Percentiles rank a stretch among this genome's conserved stretches.
Evolutionary conservation across 2,329 filamentous ascomycete species (phyloP).

Genomic region (Dendryphion nanum): DNA sequence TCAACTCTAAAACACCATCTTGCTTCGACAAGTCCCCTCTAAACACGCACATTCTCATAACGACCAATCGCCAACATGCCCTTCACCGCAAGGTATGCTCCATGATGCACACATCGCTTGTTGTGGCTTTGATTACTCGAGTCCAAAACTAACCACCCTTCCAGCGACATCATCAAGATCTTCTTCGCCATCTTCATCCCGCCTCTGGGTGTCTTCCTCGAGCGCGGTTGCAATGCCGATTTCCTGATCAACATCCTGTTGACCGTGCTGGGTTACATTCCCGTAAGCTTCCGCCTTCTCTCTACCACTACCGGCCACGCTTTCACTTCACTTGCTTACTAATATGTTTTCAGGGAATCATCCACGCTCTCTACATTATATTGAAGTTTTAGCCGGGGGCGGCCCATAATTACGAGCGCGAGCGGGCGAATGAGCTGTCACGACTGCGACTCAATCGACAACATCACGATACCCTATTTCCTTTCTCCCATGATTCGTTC

Average conservation of each 20-base stretch:
- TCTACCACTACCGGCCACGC: background rate
- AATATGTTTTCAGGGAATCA: constrained; percentile 58
- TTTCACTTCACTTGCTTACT: constrained; percentile 13
- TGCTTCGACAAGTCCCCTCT: constrained; percentile 1
- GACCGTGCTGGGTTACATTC: constrained; percentile 61
- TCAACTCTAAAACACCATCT: background rate
- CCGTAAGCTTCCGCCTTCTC: constrained; percentile 51
- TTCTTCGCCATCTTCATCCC: constrained; percentile 87
- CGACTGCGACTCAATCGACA: constrained; percentile 3
- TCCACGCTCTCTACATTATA: constrained; percentile 93
- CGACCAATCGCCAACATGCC: constrained; percentile 48
- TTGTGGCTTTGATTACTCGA: background rate
- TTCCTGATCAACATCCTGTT: constrained; percentile 90
- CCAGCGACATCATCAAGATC: constrained; percentile 75
- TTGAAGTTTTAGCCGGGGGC: constrained; percentile 69
- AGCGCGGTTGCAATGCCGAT: constrained; percentile 84
- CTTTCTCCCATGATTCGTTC: constrained; percentile 4
- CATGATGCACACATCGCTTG: background rate
- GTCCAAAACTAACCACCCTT: constrained; percentile 10
- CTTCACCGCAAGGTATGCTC: constrained; percentile 57
- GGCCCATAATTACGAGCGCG: constrained; percentile 11
- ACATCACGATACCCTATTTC: constrained; percentile 37
- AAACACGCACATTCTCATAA: constrained; percentile 2
- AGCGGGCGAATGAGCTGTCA: constrained; percentile 1
- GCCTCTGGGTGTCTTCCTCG: constrained; percentile 89